phyloP scores from a whole-genome alignment of 78 protist genomes.

The Dictyostelium discoideum region DNA sequence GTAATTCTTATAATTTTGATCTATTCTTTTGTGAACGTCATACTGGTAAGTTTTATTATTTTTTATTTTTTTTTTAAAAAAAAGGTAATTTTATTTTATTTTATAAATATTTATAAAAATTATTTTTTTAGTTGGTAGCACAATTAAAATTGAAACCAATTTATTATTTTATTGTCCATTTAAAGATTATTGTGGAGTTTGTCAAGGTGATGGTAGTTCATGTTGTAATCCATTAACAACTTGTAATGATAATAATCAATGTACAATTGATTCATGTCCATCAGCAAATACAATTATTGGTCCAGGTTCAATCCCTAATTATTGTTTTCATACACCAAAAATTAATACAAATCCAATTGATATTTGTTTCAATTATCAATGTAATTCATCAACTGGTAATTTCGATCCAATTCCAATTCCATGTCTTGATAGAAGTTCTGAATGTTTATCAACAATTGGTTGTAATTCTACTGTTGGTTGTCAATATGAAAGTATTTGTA shows the following conservation, averaged over 20 bases:
- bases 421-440: neutral
- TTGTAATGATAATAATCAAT: constrained; percentile 15
- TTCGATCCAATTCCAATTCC: neutral
- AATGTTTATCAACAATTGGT: neutral
- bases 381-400: neutral
- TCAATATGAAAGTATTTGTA: neutral
- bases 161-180: neutral
- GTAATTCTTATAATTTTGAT: constrained; percentile 32
- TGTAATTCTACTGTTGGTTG: neutral
- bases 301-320: neutral
- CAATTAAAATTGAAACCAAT: neutral
- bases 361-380: neutral
- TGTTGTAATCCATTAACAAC: constrained; percentile 2
- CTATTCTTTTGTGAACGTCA: constrained; percentile 58
- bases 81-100: too few species aligned
- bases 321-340: neutral
- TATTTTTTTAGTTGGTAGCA: neutral
- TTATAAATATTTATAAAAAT: too few species aligned
- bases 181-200: constrained; percentile 41
- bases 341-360: neutral
- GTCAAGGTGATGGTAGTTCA: constrained; percentile 59
- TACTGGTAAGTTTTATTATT: neutral
- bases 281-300: neutral
- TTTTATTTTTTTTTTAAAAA: too few species aligned
- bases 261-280: constrained; percentile 42